Conservation (phyloP, 495 filamentous ascomycete species). For the Hypomontagnella submonticulosa region DNA sequence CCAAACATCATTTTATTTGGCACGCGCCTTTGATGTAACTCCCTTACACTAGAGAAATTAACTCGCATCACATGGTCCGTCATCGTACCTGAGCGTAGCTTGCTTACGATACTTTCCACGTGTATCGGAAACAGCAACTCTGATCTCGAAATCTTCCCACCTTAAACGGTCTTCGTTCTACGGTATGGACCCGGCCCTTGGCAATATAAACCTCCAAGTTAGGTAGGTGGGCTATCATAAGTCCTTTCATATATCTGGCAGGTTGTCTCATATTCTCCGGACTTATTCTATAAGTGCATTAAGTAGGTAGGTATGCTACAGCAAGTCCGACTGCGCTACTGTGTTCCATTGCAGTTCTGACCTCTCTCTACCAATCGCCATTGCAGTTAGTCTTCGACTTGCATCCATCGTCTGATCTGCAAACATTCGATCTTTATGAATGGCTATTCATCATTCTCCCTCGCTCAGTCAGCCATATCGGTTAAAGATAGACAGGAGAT, state of each 20-base stretch:
- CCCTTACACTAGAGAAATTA: slow-evolving; percentile 7
- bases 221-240: too few relatives aligned
- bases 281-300: slow-evolving; percentile 4
- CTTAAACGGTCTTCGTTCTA: not conserved
- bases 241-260: too few relatives aligned
- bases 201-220: too few relatives aligned
- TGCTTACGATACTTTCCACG: slow-evolving; percentile 1
- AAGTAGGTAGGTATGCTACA: not conserved
- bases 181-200: too few relatives aligned
- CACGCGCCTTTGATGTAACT: slow-evolving; percentile 35
- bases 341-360: slow-evolving; percentile 25
- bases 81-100: slow-evolving; percentile 6
- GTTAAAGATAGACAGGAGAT: slow-evolving; percentile 34
- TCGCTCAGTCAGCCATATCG: slow-evolving; percentile 5
- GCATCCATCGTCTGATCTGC: slow-evolving; percentile 38
- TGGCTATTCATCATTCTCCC: slow-evolving; percentile 15
- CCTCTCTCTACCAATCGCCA: slow-evolving; percentile 24
- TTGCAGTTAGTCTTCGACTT: slow-evolving; percentile 17
- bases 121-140: slow-evolving; percentile 11
- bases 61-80: slow-evolving; percentile 30
- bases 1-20: slow-evolving; percentile 15
- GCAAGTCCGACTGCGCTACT: slow-evolving; percentile 6
- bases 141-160: not conserved
- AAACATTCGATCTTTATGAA: slow-evolving; percentile 34
- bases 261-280: not conserved